Percentiles rank a stretch among this genome's conserved stretches.
phyloP scores from a whole-genome alignment of 2,329 filamentous ascomycete species.

The Rugonectria rugulosa region DNA sequence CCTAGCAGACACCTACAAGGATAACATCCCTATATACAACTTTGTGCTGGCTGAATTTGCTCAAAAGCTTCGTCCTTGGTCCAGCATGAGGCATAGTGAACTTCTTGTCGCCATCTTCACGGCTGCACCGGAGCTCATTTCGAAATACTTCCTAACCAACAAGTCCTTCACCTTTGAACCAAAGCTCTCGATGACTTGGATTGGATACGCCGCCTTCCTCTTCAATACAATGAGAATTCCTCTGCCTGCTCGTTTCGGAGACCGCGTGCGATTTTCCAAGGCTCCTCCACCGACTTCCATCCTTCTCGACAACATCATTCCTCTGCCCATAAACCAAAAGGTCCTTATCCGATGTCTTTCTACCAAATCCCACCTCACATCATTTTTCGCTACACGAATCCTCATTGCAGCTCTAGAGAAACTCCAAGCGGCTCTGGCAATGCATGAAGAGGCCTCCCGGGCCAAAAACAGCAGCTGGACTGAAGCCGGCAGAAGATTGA shows the following conservation, averaged over 20 bases:
- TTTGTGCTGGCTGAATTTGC: conserved; percentile 80
- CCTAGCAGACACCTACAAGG: conserved; percentile 72
- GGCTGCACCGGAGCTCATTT: conserved; percentile 83
- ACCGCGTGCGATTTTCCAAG: conserved; percentile 64
- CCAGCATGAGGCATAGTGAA: conserved; percentile 80
- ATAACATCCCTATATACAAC: conserved; percentile 79
- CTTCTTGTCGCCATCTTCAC: conserved; percentile 82
- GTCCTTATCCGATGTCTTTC: conserved; percentile 81
- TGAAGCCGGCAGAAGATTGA: conserved; percentile 71
- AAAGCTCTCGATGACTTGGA: conserved; percentile 92
- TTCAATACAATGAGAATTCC: conserved; percentile 81
- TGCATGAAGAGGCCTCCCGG: conserved; percentile 60
- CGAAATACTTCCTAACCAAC: conserved; percentile 85
- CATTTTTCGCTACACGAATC: conserved; percentile 83
- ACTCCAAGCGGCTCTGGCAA: conserved; percentile 67
- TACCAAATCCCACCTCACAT: conserved; percentile 78
- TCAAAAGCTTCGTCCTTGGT: conserved; percentile 82
- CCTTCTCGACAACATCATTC: conserved; percentile 85
- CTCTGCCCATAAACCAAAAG: conserved; percentile 81
- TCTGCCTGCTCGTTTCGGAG: conserved; percentile 76
- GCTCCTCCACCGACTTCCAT: conserved; percentile 81
- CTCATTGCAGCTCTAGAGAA: conserved; percentile 83
- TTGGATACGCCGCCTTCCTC: conserved; percentile 89
- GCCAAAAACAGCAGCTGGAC: conserved; percentile 65
- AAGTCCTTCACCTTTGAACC: conserved; percentile 86